phyloP scores from a whole-genome alignment of 345 rosid genomes.

The Salix udensis region DNA sequence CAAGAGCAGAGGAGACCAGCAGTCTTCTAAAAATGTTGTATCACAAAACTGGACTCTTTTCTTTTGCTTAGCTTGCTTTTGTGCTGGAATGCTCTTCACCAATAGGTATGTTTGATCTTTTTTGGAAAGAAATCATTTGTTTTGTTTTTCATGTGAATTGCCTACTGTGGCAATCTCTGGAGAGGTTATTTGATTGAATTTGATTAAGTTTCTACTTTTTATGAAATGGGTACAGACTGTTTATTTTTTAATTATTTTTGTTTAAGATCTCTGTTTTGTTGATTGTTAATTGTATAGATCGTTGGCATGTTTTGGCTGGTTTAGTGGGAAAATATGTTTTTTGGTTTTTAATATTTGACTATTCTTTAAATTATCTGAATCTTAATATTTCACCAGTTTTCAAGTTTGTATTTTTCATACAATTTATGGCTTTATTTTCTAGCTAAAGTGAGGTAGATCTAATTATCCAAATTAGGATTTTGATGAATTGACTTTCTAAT shows the following conservation, averaged over 20 bases:
- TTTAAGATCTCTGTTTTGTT: constrained; percentile 18
- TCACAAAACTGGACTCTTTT: constrained; percentile 71
- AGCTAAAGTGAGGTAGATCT: background rate
- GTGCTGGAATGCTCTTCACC: constrained; percentile 79
- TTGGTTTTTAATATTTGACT: background rate
- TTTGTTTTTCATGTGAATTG: background rate
- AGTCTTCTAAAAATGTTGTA: constrained; percentile 39
- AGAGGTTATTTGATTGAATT: constrained; percentile 2
- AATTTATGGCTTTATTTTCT: too few species aligned
- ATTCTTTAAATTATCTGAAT: background rate
- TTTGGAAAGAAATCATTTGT: too few species aligned
- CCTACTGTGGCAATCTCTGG: background rate
- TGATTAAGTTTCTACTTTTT: background rate
- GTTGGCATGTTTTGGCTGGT: constrained; percentile 1
- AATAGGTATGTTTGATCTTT: constrained; percentile 49
- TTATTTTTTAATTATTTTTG: background rate
- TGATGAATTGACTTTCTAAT: background rate
- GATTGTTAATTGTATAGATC: background rate
- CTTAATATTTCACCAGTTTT: background rate
- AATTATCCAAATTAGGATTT: background rate
- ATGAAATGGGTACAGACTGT: constrained; percentile 2
- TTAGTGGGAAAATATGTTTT: background rate
- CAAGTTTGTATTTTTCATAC: too few species aligned
- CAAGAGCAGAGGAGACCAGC: constrained; percentile 66
- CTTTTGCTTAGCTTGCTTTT: constrained; percentile 75